Percentiles rank a stretch among this genome's conserved stretches.
phyloP scores from a whole-genome alignment of 208 protist species.

The Acanthamoeba castellanii region DNA sequence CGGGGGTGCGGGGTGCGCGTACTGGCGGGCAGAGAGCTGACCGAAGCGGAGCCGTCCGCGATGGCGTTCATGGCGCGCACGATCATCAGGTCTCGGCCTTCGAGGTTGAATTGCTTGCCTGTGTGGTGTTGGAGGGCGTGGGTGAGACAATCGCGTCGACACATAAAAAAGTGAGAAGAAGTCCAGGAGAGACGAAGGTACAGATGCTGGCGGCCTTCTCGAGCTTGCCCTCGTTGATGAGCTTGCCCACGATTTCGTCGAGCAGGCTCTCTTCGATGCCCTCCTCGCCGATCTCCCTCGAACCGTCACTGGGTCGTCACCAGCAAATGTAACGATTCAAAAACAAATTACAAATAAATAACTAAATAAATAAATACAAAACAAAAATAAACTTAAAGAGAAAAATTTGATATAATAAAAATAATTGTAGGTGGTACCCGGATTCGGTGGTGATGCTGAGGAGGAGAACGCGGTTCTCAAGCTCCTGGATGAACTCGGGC shows the following conservation, averaged over 20 bases:
- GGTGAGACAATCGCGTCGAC: background rate
- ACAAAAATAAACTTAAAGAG: background rate
- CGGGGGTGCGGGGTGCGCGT: background rate
- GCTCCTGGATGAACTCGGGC: slow-evolving; percentile 63
- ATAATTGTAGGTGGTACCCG: background rate
- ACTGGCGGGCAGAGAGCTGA: slow-evolving; percentile 35
- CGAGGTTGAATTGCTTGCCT: slow-evolving; percentile 62
- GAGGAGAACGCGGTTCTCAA: slow-evolving; percentile 67
- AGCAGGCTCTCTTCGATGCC: slow-evolving; percentile 54
- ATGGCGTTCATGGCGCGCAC: slow-evolving; percentile 38
- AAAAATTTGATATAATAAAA: background rate
- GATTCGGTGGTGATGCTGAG: slow-evolving; percentile 36
- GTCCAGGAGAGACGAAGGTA: background rate
- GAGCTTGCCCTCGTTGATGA: slow-evolving; percentile 55
- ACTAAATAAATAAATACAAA: background rate
- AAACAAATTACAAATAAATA: background rate
- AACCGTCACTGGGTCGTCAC: background rate
- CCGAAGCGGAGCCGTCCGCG: slow-evolving; percentile 11
- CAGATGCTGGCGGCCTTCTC: slow-evolving; percentile 56
- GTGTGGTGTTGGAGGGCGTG: background rate
- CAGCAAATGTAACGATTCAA: background rate
- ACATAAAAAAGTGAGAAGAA: background rate
- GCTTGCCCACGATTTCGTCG: slow-evolving; percentile 49
- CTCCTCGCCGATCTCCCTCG: background rate
- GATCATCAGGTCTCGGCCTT: slow-evolving; percentile 43